Base-by-base conservation (phyloP, 192 early-diverging fungal genomes). In the Rhizophagus clarus region DNA sequence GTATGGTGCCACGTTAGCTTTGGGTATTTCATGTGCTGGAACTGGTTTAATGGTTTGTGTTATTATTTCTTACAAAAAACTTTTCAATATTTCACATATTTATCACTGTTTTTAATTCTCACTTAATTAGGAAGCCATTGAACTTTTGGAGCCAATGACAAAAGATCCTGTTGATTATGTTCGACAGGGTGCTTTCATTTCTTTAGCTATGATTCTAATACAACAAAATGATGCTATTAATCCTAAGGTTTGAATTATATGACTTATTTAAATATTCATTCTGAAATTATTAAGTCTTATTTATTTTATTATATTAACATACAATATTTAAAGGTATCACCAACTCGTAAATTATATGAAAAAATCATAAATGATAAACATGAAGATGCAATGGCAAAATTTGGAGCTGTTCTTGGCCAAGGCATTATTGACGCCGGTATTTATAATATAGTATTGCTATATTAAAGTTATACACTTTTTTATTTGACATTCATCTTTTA, bases 111-210 rank as follows among this genome's bases (percentile, higher is more conserved):
- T 56, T 17, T 17, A 8, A 70, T 42, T n/a, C 1, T 15, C 49
- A 42, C 74, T 24, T 69, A 49, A 24, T 45, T 75, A 90, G 84
- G 96, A 97, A 71, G 97, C 98, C 2, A 88, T 99, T 40, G 94
- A 93, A 60, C 84, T 99, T 5, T 87, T 99, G 56, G 97, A 99
- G 85, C 98, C 98, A 22, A 94, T 99, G 96, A 92, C 94, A 42
- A 97, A 97, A 87, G 98, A 99, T 80, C 89, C 95, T 28, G 95
- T 98, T 49, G 98, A 99, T 85, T 99, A 94, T 90, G 98, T 99
- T 15, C 89, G 97, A 31, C 97, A 99, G 83, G 97, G 97, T 60
- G 98, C 97, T 26, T 90, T 96, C 51, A 96, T 99, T 80, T 93
- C 98, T 22, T 87, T 95, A 80, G 96, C 94, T 11, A 97, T 99